phyloP scores from a whole-genome alignment of 768 basidiomycete species.

The Mycena pura region DNA sequence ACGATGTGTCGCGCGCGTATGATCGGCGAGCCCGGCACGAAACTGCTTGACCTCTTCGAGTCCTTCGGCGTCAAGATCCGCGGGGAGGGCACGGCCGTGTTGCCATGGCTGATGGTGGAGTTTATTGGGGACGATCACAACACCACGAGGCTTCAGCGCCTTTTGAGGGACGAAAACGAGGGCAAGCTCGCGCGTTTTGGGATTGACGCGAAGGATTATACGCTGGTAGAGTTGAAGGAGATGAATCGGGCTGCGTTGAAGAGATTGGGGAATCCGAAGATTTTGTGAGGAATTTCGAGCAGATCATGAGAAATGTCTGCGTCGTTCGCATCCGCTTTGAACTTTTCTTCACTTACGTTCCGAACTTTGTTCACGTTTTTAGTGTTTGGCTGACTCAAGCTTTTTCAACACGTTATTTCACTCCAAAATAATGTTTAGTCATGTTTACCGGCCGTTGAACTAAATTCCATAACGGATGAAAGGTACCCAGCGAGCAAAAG shows the following conservation, averaged over 20 bases:
- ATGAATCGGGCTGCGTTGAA: conserved; percentile 14
- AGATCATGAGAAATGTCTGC: too few relatives aligned
- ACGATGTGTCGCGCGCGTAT: conserved; percentile 10
- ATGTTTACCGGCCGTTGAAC: too few relatives aligned
- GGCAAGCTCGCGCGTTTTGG: conserved; percentile 8
- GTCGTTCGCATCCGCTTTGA: too few relatives aligned
- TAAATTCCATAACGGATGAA: too few relatives aligned
- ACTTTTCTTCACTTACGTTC: too few relatives aligned
- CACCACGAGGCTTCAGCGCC: conserved; percentile 1
- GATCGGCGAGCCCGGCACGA: background rate
- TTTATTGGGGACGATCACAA: background rate
- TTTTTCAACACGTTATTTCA: too few relatives aligned
- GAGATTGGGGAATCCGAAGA: conserved; percentile 16
- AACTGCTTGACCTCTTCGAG: background rate
- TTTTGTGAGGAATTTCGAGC: conserved; percentile 1
- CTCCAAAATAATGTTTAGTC: too few relatives aligned
- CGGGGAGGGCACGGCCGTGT: background rate
- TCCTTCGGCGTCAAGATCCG: conserved; percentile 13
- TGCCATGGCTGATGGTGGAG: conserved; percentile 15
- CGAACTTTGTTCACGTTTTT: too few relatives aligned
- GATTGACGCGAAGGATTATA: background rate
- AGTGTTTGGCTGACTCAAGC: too few relatives aligned
- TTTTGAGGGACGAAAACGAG: background rate
- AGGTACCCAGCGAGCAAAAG: too few relatives aligned
- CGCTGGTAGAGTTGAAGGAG: conserved; percentile 7